phyloP scores from a whole-genome alignment of 371 early-diverging fungal genomes.

The Apophysomyces elegans region DNA sequence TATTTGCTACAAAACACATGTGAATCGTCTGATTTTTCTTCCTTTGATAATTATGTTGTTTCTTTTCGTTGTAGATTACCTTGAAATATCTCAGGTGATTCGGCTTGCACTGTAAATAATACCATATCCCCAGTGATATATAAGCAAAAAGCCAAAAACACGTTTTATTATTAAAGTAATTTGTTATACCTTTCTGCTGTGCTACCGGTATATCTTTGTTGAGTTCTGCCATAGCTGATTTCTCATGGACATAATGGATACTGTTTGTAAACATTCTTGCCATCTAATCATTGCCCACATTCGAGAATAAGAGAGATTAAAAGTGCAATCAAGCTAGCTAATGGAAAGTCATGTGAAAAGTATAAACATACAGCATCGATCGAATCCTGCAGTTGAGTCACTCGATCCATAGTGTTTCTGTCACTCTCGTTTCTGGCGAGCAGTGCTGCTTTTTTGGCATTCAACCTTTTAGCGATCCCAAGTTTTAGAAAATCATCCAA shows the following conservation, averaged over 20 bases:
- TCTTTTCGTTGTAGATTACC: slow-evolving; percentile 21
- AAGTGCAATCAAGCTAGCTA: neutral
- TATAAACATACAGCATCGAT: slow-evolving; percentile 52
- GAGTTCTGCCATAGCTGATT: slow-evolving; percentile 49
- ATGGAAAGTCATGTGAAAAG: neutral
- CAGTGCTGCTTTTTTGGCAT: neutral
- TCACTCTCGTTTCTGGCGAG: slow-evolving; percentile 8
- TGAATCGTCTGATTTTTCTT: neutral
- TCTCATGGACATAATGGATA: slow-evolving; percentile 56
- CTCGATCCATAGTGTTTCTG: slow-evolving; percentile 31
- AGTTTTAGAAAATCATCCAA: neutral
- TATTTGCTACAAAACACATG: slow-evolving; percentile 45
- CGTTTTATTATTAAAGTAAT: neutral
- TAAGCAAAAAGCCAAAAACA: neutral
- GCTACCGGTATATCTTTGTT: slow-evolving; percentile 45
- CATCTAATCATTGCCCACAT: slow-evolving; percentile 29
- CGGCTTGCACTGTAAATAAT: slow-evolving; percentile 43
- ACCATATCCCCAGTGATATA: neutral
- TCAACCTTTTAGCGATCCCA: neutral
- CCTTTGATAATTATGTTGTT: neutral
- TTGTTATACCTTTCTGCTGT: slow-evolving; percentile 44
- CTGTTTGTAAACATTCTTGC: slow-evolving; percentile 60
- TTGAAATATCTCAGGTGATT: slow-evolving; percentile 49
- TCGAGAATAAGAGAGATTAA: neutral
- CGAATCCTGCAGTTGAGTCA: slow-evolving; percentile 67